phyloP scores from a whole-genome alignment of 2,329 filamentous ascomycete species.

The Stagonosporopsis rhizophila region DNA sequence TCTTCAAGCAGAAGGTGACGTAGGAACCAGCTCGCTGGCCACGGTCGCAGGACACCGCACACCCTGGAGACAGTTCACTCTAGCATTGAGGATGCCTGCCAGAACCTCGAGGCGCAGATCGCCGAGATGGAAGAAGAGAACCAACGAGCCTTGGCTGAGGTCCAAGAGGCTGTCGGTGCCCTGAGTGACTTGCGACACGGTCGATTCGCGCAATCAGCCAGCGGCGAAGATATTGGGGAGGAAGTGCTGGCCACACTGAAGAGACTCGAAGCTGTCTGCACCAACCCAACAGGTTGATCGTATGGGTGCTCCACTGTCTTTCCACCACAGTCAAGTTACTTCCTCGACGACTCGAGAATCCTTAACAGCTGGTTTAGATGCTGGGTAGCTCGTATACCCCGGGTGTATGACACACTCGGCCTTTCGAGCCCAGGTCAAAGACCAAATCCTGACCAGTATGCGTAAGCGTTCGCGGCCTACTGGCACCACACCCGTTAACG shows the following conservation, averaged over 20 bases:
- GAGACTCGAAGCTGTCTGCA: slow-evolving; percentile 69
- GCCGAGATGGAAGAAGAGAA: slow-evolving; percentile 70
- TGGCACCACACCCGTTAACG: not conserved
- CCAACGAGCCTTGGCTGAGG: slow-evolving; percentile 63
- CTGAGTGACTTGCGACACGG: slow-evolving; percentile 87
- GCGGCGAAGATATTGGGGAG: slow-evolving; percentile 66
- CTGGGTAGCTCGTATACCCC: not conserved
- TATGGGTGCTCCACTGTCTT: not conserved
- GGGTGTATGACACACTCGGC: not conserved
- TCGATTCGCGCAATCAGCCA: slow-evolving; percentile 61
- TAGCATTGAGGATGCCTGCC: slow-evolving; percentile 71
- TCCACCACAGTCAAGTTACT: not conserved
- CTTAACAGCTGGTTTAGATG: not conserved
- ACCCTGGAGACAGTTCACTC: slow-evolving; percentile 69
- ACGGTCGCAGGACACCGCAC: slow-evolving; percentile 60
- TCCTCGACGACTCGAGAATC: not conserved
- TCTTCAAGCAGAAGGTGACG: slow-evolving; percentile 18
- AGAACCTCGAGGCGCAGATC: slow-evolving; percentile 73
- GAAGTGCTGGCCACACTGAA: slow-evolving; percentile 73
- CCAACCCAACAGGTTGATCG: slow-evolving; percentile 30
- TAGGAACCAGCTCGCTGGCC: slow-evolving; percentile 62
- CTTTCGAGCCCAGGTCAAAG: not conserved
- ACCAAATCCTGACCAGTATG: not conserved
- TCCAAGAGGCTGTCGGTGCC: slow-evolving; percentile 71
- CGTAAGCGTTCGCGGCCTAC: not conserved